These are phyloP conservation scores for Trichoderma sp. DNA, from an alignment of 2,329 filamentous ascomycete species.

Conservation along the genomic window DNA sequence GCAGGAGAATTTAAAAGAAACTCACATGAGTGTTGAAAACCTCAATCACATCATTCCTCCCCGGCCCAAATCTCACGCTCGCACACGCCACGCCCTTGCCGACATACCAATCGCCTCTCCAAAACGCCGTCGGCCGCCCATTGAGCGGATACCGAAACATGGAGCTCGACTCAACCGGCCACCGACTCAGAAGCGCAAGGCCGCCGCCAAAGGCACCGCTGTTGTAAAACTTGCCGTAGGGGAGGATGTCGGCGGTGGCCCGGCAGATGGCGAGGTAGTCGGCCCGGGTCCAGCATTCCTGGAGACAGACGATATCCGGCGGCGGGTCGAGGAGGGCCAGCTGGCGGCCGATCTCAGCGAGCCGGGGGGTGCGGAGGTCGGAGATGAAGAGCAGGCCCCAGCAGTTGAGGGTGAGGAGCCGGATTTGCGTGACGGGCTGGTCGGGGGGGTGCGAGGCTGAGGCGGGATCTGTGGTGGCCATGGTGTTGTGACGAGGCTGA, in stretches of 20 bases:
- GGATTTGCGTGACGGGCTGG: constrained; percentile 51
- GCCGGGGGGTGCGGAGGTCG: constrained; percentile 70
- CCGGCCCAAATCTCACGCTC: constrained; percentile 67
- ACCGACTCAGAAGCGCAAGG: constrained; percentile 82
- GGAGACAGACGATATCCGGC: constrained; percentile 85
- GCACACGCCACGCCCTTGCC: constrained; percentile 91
- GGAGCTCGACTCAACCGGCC: constrained; percentile 85
- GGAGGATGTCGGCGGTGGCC: constrained; percentile 69
- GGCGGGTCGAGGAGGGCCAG: constrained; percentile 64
- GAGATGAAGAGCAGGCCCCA: constrained; percentile 92
- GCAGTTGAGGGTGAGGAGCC: constrained; percentile 88
- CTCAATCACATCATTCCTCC: constrained; percentile 66
- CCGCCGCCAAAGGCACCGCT: constrained; percentile 87
- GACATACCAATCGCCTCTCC: constrained; percentile 92
- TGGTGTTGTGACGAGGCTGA: background rate
- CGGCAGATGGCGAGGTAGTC: constrained; percentile 78
- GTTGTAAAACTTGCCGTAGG: constrained; percentile 90
- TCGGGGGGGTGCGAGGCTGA: constrained; percentile 21
- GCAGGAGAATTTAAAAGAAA: background rate
- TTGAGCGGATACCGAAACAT: constrained; percentile 90
- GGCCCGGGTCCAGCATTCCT: constrained; percentile 89
- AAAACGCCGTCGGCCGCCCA: constrained; percentile 89
- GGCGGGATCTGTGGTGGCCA: constrained; percentile 15
- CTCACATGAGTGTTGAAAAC: constrained; percentile 88
- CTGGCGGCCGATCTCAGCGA: constrained; percentile 78